Base-by-base conservation (phyloP, 2,329 filamentous ascomycete species). In the Sporothrix variecibatus region DNA sequence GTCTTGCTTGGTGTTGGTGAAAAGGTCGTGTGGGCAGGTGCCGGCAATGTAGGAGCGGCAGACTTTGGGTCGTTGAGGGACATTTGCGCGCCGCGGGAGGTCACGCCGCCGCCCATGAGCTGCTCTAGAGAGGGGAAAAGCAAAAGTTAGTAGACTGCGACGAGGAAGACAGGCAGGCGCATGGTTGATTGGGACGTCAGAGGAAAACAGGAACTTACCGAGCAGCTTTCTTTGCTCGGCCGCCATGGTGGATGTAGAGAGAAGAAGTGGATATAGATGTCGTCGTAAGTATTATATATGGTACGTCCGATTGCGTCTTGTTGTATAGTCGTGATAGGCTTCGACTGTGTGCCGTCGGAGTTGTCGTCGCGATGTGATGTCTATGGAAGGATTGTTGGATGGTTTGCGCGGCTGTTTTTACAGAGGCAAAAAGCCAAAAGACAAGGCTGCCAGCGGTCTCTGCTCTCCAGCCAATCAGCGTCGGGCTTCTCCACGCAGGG, bases 1-100 rank as follows among this genome's bases (percentile, higher is more conserved):
- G 82, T 99, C 96, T 87, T 98, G 95, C 86, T 98, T 98, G 64
- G 96, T 99, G 85, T 99, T 99, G 77, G 95, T 99, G 88, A 99
- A 99, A 80, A 99, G 94, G 82, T 99, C 96, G 86, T 98, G 95
- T 0, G 96, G 96, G 82, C 96, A 99, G 75, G 94, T 97, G 79
- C 96, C 96, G 76, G 90, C 94, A 69, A 99, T 89, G 83, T 95
- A 98, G 23, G 95, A 98, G 73, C 94, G 93, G 86, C 96, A 99
- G 79, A 97, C 93, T 84, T 97, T 98, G 72, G 88, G 83, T 98
- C 96, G 75, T 91, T 96, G 79, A 99, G 92, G 77, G 92, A 92
- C 78, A 98, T 89, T 82, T 97, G 93, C 53, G 93, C 89, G 78
- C 91, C 90, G 85, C 92, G 93, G 68, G 92, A 91, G 74, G 89